Evolutionary conservation across 176 grass and related monocot genomes (phyloP), one percentile per base, ranked within the genome.

Genomic region (Urochloa ruziziensis): DNA sequence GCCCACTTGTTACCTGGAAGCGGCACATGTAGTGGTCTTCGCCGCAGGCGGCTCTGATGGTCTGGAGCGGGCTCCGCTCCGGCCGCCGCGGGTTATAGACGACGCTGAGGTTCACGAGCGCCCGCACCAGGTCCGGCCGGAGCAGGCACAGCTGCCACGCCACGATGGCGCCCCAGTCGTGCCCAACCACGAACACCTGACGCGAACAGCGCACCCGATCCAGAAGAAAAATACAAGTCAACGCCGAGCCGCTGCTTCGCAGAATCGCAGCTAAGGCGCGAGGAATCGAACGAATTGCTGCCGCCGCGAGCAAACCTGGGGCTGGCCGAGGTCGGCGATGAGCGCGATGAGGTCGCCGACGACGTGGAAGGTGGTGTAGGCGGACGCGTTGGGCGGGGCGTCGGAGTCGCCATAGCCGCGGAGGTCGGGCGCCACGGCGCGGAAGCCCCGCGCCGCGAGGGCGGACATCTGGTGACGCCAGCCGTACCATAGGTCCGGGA

Each of bases 401-500:
- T 75, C 77, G 62, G 91, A 91, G 81, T 88, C 88, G 68, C 94
- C 94, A 82, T 90, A 97, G 11, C 94, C 94, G 58, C 91, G 90
- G 77, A 96, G 77, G 77, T 96, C 91, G 27, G 88, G 94, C 5
- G 91, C 94, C 40, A 96, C 86, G 62, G 94, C 91, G 51, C 86
- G 91, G 88, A 75, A 96, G 18, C 91, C 94, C 2, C 80, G 67
- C 35, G 33, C 68, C n/a, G 88, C 85, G 21, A 96, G 91, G 15
- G 83, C 84, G 39, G 83, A 57, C 61, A 96, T 80, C 73, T 96
- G 94, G 88, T 93, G 94, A 67, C 94, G 94, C 94, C 94, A 96
- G 3, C 88, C 78, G 86, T 93, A 96, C 94, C 94, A 96, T 34
- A 93, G 86, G 88, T 96, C 94, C 61, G 94, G 91, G 91, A 96